Percentiles rank a stretch among this genome's conserved stretches.
Conservation (phyloP, 306 rosid genomes). For the Pyrus communis region DNA sequence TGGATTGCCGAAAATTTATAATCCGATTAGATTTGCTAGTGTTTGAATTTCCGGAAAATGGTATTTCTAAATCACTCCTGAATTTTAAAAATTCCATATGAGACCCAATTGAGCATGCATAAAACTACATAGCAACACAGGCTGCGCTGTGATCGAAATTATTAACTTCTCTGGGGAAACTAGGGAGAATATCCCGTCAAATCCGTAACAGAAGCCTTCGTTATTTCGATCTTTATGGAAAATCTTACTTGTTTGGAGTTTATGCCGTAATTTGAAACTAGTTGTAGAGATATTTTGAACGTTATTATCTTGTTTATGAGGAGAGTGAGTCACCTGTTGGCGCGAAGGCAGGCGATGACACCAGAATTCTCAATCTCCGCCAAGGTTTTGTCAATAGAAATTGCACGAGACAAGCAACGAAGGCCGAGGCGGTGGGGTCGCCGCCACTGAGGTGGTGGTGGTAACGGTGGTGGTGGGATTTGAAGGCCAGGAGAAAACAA, state of each 20-base stretch:
- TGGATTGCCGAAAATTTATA: not conserved
- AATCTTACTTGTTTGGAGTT: not conserved
- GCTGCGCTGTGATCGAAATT: not conserved
- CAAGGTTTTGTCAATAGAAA: slow-evolving; percentile 31
- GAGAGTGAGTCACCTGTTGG: slow-evolving; percentile 41
- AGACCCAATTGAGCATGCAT: not conserved
- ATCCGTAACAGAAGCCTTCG: not conserved
- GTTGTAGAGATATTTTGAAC: not conserved
- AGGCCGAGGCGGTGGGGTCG: slow-evolving; percentile 8
- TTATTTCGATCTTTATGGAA: not conserved
- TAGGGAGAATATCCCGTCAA: not conserved
- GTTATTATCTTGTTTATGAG: not conserved
- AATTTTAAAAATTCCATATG: not conserved
- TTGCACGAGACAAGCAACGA: slow-evolving; percentile 34
- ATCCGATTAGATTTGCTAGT: not conserved
- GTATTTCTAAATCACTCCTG: not conserved
- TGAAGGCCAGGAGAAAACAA: slow-evolving; percentile 5
- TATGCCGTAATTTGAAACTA: not conserved
- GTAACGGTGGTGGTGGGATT: not conserved
- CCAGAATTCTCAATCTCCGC: slow-evolving; percentile 49
- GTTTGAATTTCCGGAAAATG: not conserved
- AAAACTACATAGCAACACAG: not conserved
- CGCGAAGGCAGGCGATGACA: slow-evolving; percentile 90
- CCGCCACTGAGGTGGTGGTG: not conserved
- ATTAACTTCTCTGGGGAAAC: not conserved